Percentiles rank a stretch among this genome's conserved stretches.
phyloP scores from a whole-genome alignment of 768 basidiomycete species.

The Phaffia tasmanica region DNA sequence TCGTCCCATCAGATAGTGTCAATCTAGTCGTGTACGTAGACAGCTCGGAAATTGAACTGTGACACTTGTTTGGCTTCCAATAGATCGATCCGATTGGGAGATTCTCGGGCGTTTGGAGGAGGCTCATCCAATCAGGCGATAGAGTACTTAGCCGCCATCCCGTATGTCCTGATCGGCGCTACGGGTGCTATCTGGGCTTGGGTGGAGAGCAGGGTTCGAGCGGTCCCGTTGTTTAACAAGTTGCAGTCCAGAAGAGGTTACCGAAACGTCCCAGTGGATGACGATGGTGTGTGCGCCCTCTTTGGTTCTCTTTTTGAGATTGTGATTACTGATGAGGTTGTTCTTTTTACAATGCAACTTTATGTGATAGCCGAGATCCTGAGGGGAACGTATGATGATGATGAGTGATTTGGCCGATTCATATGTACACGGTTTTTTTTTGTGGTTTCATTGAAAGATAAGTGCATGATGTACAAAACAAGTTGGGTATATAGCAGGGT shows the following conservation, averaged over 20 bases:
- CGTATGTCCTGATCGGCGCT: slow-evolving; percentile 77
- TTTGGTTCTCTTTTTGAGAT: not conserved
- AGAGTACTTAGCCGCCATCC: slow-evolving; percentile 71
- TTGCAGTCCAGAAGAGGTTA: slow-evolving; percentile 55
- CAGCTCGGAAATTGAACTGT: not conserved
- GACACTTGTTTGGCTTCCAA: not conserved
- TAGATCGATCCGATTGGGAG: slow-evolving; percentile 34
- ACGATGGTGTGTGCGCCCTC: slow-evolving; percentile 46
- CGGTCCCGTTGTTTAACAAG: slow-evolving; percentile 31
- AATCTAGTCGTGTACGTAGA: slow-evolving; percentile 23
- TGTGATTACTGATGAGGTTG: not conserved
- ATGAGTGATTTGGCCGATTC: not conserved
- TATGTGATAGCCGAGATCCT: slow-evolving; percentile 18
- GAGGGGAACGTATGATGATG: slow-evolving; percentile 22
- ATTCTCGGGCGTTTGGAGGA: slow-evolving; percentile 37
- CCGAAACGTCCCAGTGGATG: slow-evolving; percentile 66
- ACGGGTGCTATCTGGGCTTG: slow-evolving; percentile 41
- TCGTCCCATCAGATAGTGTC: slow-evolving; percentile 26
- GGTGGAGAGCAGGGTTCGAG: slow-evolving; percentile 48
- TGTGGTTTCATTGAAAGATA: no score
- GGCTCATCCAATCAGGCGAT: slow-evolving; percentile 42
- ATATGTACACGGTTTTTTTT: no score
- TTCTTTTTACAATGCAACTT: not conserved
- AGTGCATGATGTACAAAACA: no score
- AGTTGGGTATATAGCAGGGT: no score